A percentile compares a stretch with the other conserved stretches of the same genome.
Conservation (phyloP, 805 yeast species). For the Sugiyamaella qingdaonensis region DNA sequence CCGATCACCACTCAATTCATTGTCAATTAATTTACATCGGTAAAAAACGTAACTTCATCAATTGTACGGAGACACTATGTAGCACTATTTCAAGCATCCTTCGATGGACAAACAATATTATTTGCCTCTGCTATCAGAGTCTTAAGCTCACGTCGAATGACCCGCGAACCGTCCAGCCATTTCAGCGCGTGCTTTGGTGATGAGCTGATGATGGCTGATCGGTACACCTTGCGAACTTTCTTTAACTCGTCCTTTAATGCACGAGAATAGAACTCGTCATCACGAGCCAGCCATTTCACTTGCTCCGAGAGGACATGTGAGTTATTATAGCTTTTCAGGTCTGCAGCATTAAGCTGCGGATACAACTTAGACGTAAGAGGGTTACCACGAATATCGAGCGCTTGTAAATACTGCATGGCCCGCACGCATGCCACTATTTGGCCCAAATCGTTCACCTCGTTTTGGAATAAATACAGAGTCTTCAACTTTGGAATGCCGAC, state of each 20-base stretch:
- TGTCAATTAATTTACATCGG: no score
- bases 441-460: conserved; percentile 22
- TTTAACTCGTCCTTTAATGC: neutral
- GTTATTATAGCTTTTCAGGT: conserved; percentile 3
- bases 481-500: conserved; percentile 26
- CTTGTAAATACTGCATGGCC: conserved; percentile 19
- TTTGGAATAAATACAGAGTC: conserved; percentile 27
- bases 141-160: neutral
- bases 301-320: conserved; percentile 6
- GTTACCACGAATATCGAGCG: conserved; percentile 30
- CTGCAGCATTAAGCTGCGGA: conserved; percentile 5
- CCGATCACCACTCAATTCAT: no score
- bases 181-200: conserved; percentile 1
- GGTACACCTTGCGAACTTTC: conserved; percentile 4
- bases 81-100: no score
- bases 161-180: conserved; percentile 15
- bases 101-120: neutral
- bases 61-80: no score
- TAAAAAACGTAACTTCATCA: no score
- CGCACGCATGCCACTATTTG: conserved; percentile 20
- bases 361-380: conserved; percentile 28
- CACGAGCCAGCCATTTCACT: conserved; percentile 9
- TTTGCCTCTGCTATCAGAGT: neutral
- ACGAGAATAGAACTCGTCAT: conserved; percentile 4
- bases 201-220: neutral